Conservation (phyloP, 2,329 filamentous ascomycete genomes). For the Aspergillus intermedius region DNA sequence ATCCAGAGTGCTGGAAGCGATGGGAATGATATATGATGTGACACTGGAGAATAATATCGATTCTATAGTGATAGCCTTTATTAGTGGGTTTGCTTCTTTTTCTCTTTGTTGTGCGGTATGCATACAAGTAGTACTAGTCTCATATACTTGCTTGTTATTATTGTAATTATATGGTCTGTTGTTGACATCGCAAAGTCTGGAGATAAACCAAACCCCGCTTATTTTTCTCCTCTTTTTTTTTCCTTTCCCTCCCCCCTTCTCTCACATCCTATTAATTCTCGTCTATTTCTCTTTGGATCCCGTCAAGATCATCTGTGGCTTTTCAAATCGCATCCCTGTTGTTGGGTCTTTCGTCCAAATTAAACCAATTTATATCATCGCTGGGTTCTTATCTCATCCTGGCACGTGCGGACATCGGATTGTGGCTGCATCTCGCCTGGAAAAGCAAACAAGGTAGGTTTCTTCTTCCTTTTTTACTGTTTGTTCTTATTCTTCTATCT, state of each 20-base stretch:
- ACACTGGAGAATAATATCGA: no score
- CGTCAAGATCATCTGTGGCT: no score
- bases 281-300: no score
- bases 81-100: neutral
- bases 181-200: no score
- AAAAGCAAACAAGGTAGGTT: neutral
- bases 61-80: neutral
- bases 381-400: no score
- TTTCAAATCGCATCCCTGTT: no score
- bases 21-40: no score
- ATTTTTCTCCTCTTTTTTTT: slow-evolving; percentile 1
- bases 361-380: neutral
- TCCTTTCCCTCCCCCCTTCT: slow-evolving; percentile 1
- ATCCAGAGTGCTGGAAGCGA: no score
- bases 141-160: neutral
- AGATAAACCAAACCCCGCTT: neutral
- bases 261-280: neutral
- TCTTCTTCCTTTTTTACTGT: neutral
- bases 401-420: no score
- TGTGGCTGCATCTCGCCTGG: neutral
- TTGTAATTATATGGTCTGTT: neutral
- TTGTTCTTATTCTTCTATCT: neutral
- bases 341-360: neutral
- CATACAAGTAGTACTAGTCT: neutral
- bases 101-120: neutral